A percentile compares a stretch with the other conserved stretches of the same genome.
Conservation (phyloP, 2,329 filamentous ascomycete genomes). For the Colletotrichum caudatum region DNA sequence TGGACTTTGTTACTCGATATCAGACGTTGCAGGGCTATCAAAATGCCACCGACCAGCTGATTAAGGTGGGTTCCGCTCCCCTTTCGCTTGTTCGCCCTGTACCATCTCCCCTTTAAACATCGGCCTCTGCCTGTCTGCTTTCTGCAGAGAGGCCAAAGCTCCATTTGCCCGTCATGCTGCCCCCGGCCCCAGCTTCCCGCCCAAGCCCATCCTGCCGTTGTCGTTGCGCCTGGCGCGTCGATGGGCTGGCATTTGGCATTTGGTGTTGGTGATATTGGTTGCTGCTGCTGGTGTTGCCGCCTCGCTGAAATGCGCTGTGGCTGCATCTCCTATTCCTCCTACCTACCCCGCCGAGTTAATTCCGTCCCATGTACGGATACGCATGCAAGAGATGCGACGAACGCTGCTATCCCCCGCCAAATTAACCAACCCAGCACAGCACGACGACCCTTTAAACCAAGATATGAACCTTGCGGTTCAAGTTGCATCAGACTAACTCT, state of each 20-base stretch:
- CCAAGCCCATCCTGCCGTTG: neutral
- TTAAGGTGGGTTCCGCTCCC: constrained; percentile 56
- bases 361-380: constrained; percentile 11
- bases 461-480: constrained; percentile 11
- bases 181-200: neutral
- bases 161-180: neutral
- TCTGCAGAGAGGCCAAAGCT: constrained; percentile 30
- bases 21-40: constrained; percentile 57
- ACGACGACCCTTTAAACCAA: constrained; percentile 2
- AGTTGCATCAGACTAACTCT: constrained; percentile 13
- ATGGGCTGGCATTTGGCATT: neutral
- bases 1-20: constrained; percentile 63
- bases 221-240: neutral
- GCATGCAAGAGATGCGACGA: constrained; percentile 6
- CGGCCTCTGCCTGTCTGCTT: neutral
- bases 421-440: neutral
- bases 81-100: constrained; percentile 16
- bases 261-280: neutral
- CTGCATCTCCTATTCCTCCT: constrained; percentile 3
- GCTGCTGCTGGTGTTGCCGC: neutral
- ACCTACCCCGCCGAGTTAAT: constrained; percentile 5
- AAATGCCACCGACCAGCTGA: constrained; percentile 57
- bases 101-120: constrained; percentile 9
- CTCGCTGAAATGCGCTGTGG: neutral
- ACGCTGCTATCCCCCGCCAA: constrained; percentile 11